Evolutionary conservation across 495 filamentous ascomycete species (phyloP), one percentile per base, ranked within the genome.

Genomic region (Viridothelium virens): DNA sequence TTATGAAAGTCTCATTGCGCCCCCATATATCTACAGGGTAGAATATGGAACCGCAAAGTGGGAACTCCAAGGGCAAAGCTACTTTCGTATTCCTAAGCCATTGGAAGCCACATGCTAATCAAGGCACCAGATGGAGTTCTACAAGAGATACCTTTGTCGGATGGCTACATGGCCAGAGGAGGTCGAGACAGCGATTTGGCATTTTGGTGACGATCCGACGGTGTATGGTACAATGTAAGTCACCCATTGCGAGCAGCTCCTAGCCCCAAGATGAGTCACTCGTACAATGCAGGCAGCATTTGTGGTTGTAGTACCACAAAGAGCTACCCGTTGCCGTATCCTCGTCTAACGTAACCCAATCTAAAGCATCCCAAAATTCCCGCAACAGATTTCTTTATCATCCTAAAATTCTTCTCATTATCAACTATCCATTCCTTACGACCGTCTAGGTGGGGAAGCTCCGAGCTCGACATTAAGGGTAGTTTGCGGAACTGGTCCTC

Each of bases 141-240:
- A 79, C 63, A 67, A 76, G 38, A 41, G 68, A 46, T 78, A 80
- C 68, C 66, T 81, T 0, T 80, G 79, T 62, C 66, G 77, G 2
- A 59, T 76, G 3, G 63, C 75, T 11, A 75, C 74, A 0, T 76
- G 63, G 62, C 80, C 81, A 36, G 14, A 59, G 36, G 53, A 59
- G n/a, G 18, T 59, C 6, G 5, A n/a, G 36, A 9, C 53, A 5
- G 31, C 53, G 7, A n/a, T 59, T 5, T n/a, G 18, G 53, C n/a
- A 59, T 18, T 2, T 59, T n/a, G 6, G 18, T 6, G 53, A 59
- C 2, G 53, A 59, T 59, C n/a, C 9, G 25, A 59, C 53, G 4
- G 53, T 59, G 9, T 36, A 36, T 33, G 53, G 25, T 6, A 59
- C 18, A 2, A 59, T 59, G 53, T 59, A 59, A 7, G 53, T 9